These are phyloP conservation scores for Lagenaria siceraria DNA, from an alignment of 306 rosid species.

Conservation along the genomic window DNA sequence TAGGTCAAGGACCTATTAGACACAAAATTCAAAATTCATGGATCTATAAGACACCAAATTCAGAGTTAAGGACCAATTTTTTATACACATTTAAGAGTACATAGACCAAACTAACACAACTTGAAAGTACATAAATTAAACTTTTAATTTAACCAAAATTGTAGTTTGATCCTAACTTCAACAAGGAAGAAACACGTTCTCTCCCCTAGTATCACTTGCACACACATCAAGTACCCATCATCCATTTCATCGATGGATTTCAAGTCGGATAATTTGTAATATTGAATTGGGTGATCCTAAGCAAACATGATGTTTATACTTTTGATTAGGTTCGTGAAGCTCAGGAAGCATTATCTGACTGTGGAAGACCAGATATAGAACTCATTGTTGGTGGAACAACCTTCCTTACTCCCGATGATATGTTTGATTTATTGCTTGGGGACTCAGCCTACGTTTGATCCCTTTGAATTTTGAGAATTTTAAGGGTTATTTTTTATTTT, in stretches of 20 bases:
- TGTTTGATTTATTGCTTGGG: slow-evolving; percentile 64
- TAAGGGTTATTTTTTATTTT: not conserved
- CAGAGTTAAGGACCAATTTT: too few species aligned
- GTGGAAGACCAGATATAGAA: slow-evolving; percentile 84
- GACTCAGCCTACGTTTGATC: slow-evolving; percentile 41
- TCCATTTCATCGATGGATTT: not conserved
- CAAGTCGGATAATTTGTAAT: not conserved
- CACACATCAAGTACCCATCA: not conserved
- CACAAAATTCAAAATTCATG: not conserved
- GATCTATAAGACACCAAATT: too few species aligned
- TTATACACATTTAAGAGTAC: not conserved
- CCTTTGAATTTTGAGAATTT: not conserved
- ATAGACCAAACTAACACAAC: too few species aligned
- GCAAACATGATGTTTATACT: slow-evolving; percentile 5
- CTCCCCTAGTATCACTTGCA: not conserved
- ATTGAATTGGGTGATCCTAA: not conserved
- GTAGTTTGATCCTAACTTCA: too few species aligned
- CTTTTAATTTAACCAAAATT: too few species aligned
- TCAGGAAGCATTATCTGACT: slow-evolving; percentile 66
- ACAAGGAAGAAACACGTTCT: not conserved
- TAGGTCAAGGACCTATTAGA: not conserved
- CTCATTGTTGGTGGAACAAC: slow-evolving; percentile 84
- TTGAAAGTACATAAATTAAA: too few species aligned
- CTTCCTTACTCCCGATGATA: slow-evolving; percentile 57
- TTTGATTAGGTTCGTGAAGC: slow-evolving; percentile 63